Percentiles rank a stretch among this genome's conserved stretches.
These are phyloP conservation scores for Coprinopsis strossmayeri DNA, from an alignment of 768 basidiomycete genomes.

Conservation along the genomic window DNA sequence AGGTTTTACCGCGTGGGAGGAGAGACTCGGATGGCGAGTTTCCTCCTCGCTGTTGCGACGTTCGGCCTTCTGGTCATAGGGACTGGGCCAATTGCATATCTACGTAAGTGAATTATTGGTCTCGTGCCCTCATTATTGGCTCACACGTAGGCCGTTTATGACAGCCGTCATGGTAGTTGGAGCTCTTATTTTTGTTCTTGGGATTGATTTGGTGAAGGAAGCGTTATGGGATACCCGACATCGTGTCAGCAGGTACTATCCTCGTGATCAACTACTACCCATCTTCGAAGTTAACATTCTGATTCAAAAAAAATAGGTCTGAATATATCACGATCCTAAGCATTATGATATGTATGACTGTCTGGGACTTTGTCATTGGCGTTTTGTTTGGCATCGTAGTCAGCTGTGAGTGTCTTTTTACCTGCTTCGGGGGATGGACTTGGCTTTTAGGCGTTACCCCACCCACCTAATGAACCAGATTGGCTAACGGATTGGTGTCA, in stretches of 20 bases:
- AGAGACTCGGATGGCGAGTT: constrained; percentile 73
- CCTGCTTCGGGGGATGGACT: background rate
- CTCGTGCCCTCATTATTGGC: background rate
- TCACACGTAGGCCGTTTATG: too few relatives aligned
- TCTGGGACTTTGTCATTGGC: constrained; percentile 91
- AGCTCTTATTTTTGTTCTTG: constrained; percentile 89
- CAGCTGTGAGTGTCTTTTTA: constrained; percentile 62
- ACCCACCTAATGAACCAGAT: too few relatives aligned
- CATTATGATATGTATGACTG: constrained; percentile 90
- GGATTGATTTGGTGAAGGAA: constrained; percentile 91
- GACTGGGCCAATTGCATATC: constrained; percentile 84
- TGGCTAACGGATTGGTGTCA: constrained; percentile 19
- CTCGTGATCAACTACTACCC: background rate
- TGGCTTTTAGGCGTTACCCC: too few relatives aligned
- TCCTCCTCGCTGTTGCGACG: constrained; percentile 77
- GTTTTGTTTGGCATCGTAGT: constrained; percentile 89
- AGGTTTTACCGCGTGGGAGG: constrained; percentile 95
- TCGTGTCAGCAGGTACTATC: background rate
- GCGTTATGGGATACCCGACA: constrained; percentile 84
- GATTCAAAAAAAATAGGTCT: constrained; percentile 36
- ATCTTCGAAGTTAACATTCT: background rate
- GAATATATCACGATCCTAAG: constrained; percentile 82
- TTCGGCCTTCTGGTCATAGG: constrained; percentile 70
- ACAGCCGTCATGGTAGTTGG: constrained; percentile 73
- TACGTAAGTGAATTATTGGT: constrained; percentile 54